A percentile compares a stretch with the other conserved stretches of the same genome.
These are phyloP conservation scores for Cyphellophora attinorum DNA, from an alignment of 2,329 filamentous ascomycete genomes.

Conservation along the genomic window DNA sequence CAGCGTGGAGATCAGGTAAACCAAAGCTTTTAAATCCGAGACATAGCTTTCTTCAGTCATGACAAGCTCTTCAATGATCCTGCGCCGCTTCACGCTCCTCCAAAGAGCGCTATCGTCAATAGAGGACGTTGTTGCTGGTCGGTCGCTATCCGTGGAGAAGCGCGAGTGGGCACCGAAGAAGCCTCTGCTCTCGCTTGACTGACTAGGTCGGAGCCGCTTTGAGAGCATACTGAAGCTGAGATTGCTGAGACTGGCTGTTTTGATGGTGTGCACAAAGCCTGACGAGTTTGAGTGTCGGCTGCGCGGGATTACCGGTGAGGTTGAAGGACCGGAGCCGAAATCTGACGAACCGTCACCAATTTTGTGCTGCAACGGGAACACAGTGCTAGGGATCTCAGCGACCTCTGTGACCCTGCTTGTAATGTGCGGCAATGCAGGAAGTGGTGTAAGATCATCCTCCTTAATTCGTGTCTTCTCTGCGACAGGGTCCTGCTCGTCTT, in stretches of 20 bases:
- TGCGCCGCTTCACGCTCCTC: conserved; percentile 64
- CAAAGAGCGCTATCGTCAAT: conserved; percentile 62
- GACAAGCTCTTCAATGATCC: conserved; percentile 76
- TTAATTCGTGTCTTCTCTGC: no score
- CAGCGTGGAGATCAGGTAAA: conserved; percentile 69
- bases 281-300: conserved; percentile 67
- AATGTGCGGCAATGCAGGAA: no score
- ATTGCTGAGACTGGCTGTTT: conserved; percentile 70
- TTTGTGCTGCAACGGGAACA: no score
- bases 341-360: no score
- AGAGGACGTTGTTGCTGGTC: conserved; percentile 31
- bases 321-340: no score
- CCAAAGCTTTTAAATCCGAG: conserved; percentile 73
- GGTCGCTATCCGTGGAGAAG: conserved; percentile 49
- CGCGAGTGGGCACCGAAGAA: conserved; percentile 52
- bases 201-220: conserved; percentile 49
- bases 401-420: no score
- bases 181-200: conserved; percentile 53
- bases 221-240: conserved; percentile 60
- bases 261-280: conserved; percentile 69
- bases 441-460: no score
- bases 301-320: no score
- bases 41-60: conserved; percentile 83
- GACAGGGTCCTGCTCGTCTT: no score
- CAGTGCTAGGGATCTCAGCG: no score